A percentile compares a stretch with the other conserved stretches of the same genome.
These are phyloP conservation scores for Cladosporium sp. DNA, from an alignment of 2,329 filamentous ascomycete species.

Conservation along the genomic window DNA sequence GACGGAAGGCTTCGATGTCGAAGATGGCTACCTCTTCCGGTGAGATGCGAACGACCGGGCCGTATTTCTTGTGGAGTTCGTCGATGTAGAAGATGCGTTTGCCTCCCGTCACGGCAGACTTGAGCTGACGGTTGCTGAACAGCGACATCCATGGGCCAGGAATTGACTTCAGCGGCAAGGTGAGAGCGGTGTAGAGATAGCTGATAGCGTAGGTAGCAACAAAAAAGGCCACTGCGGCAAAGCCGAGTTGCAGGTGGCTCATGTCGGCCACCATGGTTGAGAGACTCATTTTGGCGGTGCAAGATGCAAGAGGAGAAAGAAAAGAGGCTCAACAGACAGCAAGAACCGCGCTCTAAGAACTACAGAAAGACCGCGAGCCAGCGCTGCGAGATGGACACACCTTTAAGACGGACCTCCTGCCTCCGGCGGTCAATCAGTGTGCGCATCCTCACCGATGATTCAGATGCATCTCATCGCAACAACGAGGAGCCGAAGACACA, in stretches of 20 bases:
- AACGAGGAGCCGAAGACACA: slow-evolving; percentile 9
- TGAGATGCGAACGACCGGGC: slow-evolving; percentile 42
- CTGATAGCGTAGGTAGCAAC: not conserved
- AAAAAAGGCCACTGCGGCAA: not conserved
- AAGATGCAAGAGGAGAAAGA: not conserved
- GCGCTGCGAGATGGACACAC: not conserved
- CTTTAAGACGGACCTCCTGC: not conserved
- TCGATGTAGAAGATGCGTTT: slow-evolving; percentile 22
- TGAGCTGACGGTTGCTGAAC: slow-evolving; percentile 23
- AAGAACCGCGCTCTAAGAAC: not conserved
- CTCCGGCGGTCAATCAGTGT: not conserved
- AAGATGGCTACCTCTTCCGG: slow-evolving; percentile 44
- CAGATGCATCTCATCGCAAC: slow-evolving; percentile 7
- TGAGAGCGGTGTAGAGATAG: slow-evolving; percentile 6
- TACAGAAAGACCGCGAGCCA: not conserved
- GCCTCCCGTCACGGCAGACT: slow-evolving; percentile 27
- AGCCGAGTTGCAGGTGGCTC: not conserved
- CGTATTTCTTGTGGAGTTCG: slow-evolving; percentile 40
- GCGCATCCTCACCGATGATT: not conserved
- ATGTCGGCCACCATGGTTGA: not conserved
- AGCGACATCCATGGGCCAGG: slow-evolving; percentile 26
- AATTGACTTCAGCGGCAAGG: slow-evolving; percentile 26
- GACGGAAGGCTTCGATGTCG: slow-evolving; percentile 32
- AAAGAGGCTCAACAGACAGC: not conserved
- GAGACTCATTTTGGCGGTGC: not conserved